A percentile compares a stretch with the other conserved stretches of the same genome.
Evolutionary conservation across 371 early-diverging fungal genomes (phyloP).

Genomic region (Actinomortierella wolfii): DNA sequence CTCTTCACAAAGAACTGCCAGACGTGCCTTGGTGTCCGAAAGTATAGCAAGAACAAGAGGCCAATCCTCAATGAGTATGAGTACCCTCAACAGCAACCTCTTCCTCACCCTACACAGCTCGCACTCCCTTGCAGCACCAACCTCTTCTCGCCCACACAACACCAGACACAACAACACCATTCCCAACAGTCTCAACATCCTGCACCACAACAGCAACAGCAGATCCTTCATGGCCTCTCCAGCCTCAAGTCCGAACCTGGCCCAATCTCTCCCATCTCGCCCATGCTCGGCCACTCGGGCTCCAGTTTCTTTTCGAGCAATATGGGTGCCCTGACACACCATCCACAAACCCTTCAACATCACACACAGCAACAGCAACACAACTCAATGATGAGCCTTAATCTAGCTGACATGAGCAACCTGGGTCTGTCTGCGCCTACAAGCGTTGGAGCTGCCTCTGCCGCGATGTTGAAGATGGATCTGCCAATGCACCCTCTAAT

Average conservation of each 20-base stretch:
- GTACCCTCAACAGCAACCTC: slow-evolving; percentile 22
- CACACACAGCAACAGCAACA: slow-evolving; percentile 29
- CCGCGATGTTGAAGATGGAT: slow-evolving; percentile 31
- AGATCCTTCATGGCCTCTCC: slow-evolving; percentile 11
- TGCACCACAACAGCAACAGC: slow-evolving; percentile 16
- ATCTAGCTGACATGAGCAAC: too few relatives aligned
- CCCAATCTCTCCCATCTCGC: slow-evolving; percentile 33
- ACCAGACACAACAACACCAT: slow-evolving; percentile 18
- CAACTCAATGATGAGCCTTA: slow-evolving; percentile 10
- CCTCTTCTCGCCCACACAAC: slow-evolving; percentile 10
- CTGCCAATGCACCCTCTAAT: slow-evolving; percentile 18
- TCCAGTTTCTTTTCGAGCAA: slow-evolving; percentile 27
- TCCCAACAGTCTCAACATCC: slow-evolving; percentile 6
- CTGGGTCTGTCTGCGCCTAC: too few relatives aligned
- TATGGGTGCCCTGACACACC: neutral
- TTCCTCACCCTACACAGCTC: slow-evolving; percentile 17
- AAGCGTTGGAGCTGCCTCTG: slow-evolving; percentile 29
- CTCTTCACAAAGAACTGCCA: slow-evolving; percentile 47
- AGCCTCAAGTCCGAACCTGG: slow-evolving; percentile 19
- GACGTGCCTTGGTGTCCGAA: slow-evolving; percentile 42
- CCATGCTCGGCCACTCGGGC: slow-evolving; percentile 22
- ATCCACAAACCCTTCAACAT: slow-evolving; percentile 9
- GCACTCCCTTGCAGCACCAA: slow-evolving; percentile 3
- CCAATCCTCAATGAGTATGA: slow-evolving; percentile 35
- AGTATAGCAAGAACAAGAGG: slow-evolving; percentile 46